Conservation (phyloP, 2,329 filamentous ascomycete species). For the Pezicula neosporulosa region DNA sequence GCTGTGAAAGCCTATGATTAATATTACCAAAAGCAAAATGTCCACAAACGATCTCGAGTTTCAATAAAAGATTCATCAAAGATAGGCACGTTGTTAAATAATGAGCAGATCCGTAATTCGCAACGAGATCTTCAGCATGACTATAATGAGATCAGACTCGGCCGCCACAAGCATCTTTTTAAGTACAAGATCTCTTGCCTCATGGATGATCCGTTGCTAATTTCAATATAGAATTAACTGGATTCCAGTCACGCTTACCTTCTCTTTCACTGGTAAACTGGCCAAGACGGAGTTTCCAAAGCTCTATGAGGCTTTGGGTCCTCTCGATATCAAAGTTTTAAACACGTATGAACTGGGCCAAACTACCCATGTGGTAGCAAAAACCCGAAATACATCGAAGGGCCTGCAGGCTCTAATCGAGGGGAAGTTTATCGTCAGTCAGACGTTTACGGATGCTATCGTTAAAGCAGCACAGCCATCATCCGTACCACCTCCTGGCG, state of each 20-base stretch:
- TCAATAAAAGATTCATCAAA: constrained; percentile 83
- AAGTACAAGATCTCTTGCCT: constrained; percentile 36
- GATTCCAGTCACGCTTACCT: constrained; percentile 77
- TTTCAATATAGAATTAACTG: constrained; percentile 61
- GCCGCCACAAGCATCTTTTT: constrained; percentile 63
- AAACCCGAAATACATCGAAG: constrained; percentile 85
- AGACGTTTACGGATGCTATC: constrained; percentile 71
- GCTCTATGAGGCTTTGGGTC: constrained; percentile 66
- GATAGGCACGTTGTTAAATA: constrained; percentile 77
- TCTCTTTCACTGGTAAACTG: constrained; percentile 72
- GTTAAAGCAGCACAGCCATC: constrained; percentile 51
- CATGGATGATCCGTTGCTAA: background rate
- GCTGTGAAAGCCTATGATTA: constrained; percentile 9
- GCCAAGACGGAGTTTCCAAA: constrained; percentile 59
- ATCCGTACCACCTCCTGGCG: constrained; percentile 35
- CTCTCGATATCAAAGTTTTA: constrained; percentile 84
- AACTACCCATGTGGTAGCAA: constrained; percentile 86
- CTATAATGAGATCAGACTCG: constrained; percentile 67
- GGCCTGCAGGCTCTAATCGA: constrained; percentile 84
- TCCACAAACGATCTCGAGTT: constrained; percentile 57
- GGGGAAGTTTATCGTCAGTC: constrained; percentile 71
- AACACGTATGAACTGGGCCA: constrained; percentile 64
- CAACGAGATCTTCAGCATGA: constrained; percentile 52
- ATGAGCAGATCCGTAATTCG: constrained; percentile 62
- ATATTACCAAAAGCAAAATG: constrained; percentile 9